Evolutionary conservation across 2,329 filamentous ascomycete genomes (phyloP), one percentile per base, ranked within the genome.

Genomic region (Alternaria angustiovoidea): DNA sequence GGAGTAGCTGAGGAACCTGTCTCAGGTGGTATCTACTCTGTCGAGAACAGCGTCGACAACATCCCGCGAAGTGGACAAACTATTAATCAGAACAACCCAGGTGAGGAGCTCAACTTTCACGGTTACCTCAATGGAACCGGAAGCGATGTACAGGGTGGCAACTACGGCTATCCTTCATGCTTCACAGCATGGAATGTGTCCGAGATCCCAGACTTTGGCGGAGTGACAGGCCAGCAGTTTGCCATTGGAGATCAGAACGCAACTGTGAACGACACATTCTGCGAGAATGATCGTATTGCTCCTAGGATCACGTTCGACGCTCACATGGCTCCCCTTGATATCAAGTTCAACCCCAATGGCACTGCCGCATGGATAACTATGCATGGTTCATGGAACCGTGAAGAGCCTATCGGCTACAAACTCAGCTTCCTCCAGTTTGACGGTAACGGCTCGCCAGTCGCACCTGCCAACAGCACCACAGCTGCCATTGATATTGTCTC

Each of bases 161-260:
- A 92, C 75, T 90, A 89, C 70, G 91, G 90, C 22, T 93, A 92
- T 71, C 91, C 91, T 2, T 78, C 82, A 46, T 93, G 91, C 79
- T 90, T 88, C 68, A 82, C 89, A 0, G 81, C 89, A 8, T 92
- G 89, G 89, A 81, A 85, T 59, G 83, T 85, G 0, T 70, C 78
- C 14, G 75, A 79, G 24, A 79, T 85, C 70, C 91, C 63, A 62
- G 68, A 82, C 34, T 83, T 83, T 53, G 63, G 70, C 28, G 78
- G 78, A 16, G 68, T 83, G 16, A 79, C 83, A 6, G 84, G 84
- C 9, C 77, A 76, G 28, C 83, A 86, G 62, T 85, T 86, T 66
- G 83, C 82, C 7, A 81, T 85, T 28, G 80, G 77, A 30, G 69
- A 73, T 9, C 78, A 80, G 57, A 81, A 82, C 61, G 68, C 66